These are phyloP conservation scores for Cladosporium oxysporum DNA, from an alignment of 2,329 filamentous ascomycete genomes.

Conservation along the genomic window DNA sequence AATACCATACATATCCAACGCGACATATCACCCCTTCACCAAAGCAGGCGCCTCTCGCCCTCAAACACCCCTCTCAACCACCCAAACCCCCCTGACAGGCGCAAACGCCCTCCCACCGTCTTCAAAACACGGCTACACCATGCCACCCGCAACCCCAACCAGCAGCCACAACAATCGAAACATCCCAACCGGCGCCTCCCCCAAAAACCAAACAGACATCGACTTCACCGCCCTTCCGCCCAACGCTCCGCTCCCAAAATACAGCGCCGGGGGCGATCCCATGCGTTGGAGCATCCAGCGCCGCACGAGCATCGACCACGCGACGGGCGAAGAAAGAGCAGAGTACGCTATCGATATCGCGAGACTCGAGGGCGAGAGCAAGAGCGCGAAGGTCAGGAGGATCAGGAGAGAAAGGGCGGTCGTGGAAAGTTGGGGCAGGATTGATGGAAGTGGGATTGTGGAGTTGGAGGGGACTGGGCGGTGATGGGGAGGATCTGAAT, in stretches of 20 bases:
- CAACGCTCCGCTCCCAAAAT: not conserved
- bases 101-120: not conserved
- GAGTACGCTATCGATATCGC: conserved; percentile 10
- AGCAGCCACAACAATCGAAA: not conserved
- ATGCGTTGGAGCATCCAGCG: conserved; percentile 4
- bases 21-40: not conserved
- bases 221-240: not conserved
- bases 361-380: conserved; percentile 14
- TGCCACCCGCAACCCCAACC: not conserved
- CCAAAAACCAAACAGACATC: not conserved
- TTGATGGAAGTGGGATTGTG: not conserved
- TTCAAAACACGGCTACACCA: not conserved
- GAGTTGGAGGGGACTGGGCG: not conserved
- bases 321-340: not conserved
- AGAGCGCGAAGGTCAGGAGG: not conserved
- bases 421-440: not conserved
- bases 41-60: not conserved
- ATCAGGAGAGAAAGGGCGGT: conserved; percentile 7
- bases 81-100: not conserved
- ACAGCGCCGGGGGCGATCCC: not conserved
- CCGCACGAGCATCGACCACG: not conserved
- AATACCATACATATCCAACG: not conserved
- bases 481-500: not conserved
- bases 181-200: not conserved
- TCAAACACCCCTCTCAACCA: not conserved